These are phyloP conservation scores for Gloeophyllum trabeum DNA, from an alignment of 768 basidiomycete genomes.

Conservation along the genomic window DNA sequence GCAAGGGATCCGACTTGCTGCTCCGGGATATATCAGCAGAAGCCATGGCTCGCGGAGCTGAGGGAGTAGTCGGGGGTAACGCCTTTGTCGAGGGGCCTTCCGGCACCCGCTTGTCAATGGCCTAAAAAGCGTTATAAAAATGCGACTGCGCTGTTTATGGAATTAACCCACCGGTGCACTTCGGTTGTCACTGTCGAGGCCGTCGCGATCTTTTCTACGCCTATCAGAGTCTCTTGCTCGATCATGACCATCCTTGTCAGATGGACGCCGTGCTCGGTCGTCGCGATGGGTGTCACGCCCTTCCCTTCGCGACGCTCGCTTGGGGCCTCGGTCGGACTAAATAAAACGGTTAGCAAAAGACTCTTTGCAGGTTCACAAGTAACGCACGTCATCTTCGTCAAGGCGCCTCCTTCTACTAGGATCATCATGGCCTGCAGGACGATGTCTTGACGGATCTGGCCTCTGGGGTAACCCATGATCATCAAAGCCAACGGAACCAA, in stretches of 20 bases:
- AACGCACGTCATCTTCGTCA: slow-evolving; percentile 63
- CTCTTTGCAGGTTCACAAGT: background rate
- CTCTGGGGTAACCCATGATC: slow-evolving; percentile 47
- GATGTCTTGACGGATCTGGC: slow-evolving; percentile 48
- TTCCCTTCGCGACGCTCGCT: slow-evolving; percentile 74
- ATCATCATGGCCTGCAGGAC: slow-evolving; percentile 46
- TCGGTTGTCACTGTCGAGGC: slow-evolving; percentile 36
- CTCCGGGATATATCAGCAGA: slow-evolving; percentile 29
- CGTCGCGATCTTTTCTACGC: slow-evolving; percentile 53
- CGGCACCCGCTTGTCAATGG: slow-evolving; percentile 41
- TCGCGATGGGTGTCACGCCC: slow-evolving; percentile 70
- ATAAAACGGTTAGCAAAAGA: slow-evolving; percentile 4
- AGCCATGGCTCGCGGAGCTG: slow-evolving; percentile 65
- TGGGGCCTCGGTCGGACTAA: slow-evolving; percentile 65
- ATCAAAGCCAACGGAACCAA: slow-evolving; percentile 25
- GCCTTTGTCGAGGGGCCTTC: slow-evolving; percentile 39
- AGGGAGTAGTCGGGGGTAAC: slow-evolving; percentile 49
- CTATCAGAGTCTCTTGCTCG: slow-evolving; percentile 59
- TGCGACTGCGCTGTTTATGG: background rate
- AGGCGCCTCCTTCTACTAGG: slow-evolving; percentile 65
- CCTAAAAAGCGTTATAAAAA: slow-evolving; percentile 17
- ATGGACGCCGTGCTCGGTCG: slow-evolving; percentile 52
- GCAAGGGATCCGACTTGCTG: slow-evolving; percentile 24
- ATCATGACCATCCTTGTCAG: slow-evolving; percentile 62
- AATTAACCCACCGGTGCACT: slow-evolving; percentile 37